phyloP scores from a whole-genome alignment of 2,329 filamentous ascomycete species.

The Whalleya microplaca region DNA sequence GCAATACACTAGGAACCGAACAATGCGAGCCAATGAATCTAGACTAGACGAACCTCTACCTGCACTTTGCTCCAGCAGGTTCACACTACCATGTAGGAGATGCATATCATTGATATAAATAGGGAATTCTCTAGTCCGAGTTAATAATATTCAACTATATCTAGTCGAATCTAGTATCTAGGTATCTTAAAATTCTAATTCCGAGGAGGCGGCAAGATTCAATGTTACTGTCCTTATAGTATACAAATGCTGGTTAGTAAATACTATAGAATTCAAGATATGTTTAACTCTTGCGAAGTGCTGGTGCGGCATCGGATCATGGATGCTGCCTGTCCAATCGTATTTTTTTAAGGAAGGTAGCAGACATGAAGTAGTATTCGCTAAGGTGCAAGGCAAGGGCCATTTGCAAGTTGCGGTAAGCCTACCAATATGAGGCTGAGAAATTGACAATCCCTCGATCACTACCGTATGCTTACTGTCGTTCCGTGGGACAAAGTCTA shows the following conservation, averaged over 20 bases:
- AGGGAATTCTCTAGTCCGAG: too few species aligned
- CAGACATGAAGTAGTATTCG: not conserved
- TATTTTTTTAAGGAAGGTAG: not conserved
- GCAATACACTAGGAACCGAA: not conserved
- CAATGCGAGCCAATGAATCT: not conserved
- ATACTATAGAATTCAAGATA: too few species aligned
- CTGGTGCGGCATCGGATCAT: too few species aligned
- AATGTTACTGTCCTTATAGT: too few species aligned
- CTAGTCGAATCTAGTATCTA: too few species aligned
- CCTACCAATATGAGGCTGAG: not conserved
- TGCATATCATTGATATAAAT: not conserved
- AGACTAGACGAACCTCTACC: not conserved
- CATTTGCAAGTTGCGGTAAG: not conserved
- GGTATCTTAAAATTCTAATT: too few species aligned
- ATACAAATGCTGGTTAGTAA: too few species aligned
- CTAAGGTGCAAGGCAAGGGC: not conserved
- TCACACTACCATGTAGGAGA: not conserved
- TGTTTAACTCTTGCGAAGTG: too few species aligned
- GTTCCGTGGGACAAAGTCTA: not conserved
- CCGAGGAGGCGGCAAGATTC: too few species aligned
- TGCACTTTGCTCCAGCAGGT: not conserved
- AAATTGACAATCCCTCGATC: not conserved
- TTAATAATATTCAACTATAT: too few species aligned
- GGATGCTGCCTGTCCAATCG: not conserved
- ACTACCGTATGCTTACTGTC: not conserved